Percentiles rank a stretch among this genome's conserved stretches.
Evolutionary conservation across 2,329 filamentous ascomycete species (phyloP).

Genomic region (Colletotrichum sp.): DNA sequence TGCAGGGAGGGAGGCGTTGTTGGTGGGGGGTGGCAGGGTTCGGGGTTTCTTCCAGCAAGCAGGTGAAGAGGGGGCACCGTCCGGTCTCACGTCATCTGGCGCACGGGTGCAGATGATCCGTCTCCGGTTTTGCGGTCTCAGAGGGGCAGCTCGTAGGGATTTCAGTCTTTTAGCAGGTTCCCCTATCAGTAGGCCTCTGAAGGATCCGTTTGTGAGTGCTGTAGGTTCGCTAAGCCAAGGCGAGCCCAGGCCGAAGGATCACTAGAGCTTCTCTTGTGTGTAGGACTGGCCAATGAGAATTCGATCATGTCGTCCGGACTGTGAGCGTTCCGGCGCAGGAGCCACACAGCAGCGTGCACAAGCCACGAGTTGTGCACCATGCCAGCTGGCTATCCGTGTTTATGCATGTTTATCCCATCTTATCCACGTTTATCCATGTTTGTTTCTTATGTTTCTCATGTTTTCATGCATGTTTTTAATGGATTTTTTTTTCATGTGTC

Average conservation of each 20-base stretch:
- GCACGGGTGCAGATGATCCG: slow-evolving; percentile 11
- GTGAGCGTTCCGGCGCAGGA: not conserved
- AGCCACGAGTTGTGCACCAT: not conserved
- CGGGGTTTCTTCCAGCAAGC: not conserved
- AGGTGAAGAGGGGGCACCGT: not conserved
- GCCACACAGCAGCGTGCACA: not conserved
- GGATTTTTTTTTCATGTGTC: not conserved
- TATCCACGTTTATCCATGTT: not conserved
- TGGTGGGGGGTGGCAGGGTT: not conserved
- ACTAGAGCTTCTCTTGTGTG: not conserved
- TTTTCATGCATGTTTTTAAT: not conserved
- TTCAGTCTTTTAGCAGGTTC: not conserved
- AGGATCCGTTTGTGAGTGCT: not conserved
- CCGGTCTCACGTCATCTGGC: slow-evolving; percentile 17
- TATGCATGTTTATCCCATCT: not conserved
- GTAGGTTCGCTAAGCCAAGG: not conserved
- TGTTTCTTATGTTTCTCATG: not conserved
- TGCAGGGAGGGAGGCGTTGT: not conserved
- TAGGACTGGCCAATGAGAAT: not conserved
- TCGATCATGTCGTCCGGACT: not conserved
- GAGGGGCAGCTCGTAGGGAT: not conserved
- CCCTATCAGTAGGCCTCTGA: not conserved
- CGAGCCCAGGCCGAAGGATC: not conserved
- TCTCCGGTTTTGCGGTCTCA: not conserved
- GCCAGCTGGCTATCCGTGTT: not conserved